Conservation (phyloP, 2,329 filamentous ascomycete species). For the Trichophyton simii region DNA sequence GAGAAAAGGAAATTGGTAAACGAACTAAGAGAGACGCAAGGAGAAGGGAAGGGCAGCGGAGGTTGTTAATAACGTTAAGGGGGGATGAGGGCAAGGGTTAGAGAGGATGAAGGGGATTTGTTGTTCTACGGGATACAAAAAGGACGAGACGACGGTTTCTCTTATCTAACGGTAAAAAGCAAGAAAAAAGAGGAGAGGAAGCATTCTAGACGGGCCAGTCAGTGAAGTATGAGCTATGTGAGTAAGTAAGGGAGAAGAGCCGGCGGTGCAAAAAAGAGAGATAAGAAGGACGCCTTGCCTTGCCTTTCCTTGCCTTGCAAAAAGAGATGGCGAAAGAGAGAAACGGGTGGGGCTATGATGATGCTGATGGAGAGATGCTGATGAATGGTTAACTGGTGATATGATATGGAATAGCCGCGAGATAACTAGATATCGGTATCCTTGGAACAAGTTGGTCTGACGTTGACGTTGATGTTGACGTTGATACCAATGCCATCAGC, state of each 20-base stretch:
- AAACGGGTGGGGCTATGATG: conserved; percentile 3
- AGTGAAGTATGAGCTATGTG: not conserved
- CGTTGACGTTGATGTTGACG: too few species aligned
- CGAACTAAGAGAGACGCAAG: too few species aligned
- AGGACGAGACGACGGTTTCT: not conserved
- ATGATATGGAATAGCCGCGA: not conserved
- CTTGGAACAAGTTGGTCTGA: not conserved
- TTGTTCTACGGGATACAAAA: not conserved
- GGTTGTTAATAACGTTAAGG: not conserved
- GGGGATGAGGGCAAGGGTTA: not conserved
- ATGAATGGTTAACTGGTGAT: too few species aligned
- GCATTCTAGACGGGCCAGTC: conserved; percentile 8
- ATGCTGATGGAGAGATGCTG: too few species aligned
- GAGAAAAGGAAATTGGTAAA: not conserved
- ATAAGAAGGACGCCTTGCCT: conserved; percentile 7
- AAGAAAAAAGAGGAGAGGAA: conserved; percentile 1
- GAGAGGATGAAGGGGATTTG: not conserved
- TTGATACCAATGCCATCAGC: too few species aligned
- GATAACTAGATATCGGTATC: not conserved
- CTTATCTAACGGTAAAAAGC: conserved; percentile 1
- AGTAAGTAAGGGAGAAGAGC: not conserved
- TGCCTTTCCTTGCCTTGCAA: conserved; percentile 7
- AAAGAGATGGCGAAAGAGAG: not conserved
- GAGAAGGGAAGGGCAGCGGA: not conserved
- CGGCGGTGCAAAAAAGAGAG: not conserved